Conservation (phyloP, 257 asterid species). For the Lycium ferocissimum region DNA sequence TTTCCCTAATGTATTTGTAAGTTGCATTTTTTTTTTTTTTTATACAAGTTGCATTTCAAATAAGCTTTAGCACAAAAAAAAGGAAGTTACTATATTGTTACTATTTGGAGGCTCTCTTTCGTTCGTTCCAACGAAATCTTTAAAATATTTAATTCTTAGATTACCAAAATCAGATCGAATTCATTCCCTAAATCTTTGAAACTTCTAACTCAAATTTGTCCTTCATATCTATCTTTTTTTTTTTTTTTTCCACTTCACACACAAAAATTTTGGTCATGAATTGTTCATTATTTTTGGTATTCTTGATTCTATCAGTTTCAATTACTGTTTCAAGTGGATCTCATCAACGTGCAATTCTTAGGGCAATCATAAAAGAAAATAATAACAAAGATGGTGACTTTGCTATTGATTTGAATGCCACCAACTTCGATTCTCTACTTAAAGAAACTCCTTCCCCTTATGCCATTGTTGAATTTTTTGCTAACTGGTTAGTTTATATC, state of each 20-base stretch:
- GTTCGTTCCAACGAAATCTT: not conserved
- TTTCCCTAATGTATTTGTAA: too few relatives aligned
- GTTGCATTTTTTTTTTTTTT: too few relatives aligned
- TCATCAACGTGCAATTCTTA: constrained; percentile 56
- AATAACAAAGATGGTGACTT: constrained; percentile 49
- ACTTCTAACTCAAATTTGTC: not conserved
- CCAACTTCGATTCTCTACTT: constrained; percentile 71
- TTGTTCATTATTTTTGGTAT: constrained; percentile 32
- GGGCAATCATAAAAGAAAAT: constrained; percentile 48
- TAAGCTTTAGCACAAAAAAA: too few relatives aligned
- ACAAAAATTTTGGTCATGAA: not conserved
- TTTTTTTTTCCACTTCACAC: not conserved
- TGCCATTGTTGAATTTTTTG: constrained; percentile 88
- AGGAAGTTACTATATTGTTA: too few relatives aligned
- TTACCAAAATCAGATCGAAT: not conserved
- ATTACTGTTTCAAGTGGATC: constrained; percentile 54
- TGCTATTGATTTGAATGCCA: constrained; percentile 74
- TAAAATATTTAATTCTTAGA: not conserved
- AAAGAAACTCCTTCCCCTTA: constrained; percentile 70
- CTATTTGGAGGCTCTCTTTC: too few relatives aligned
- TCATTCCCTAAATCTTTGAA: not conserved
- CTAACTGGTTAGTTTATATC: constrained; percentile 69
- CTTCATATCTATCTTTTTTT: too few relatives aligned
- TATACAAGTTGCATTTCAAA: too few relatives aligned
- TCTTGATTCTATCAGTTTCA: constrained; percentile 43